Evolutionary conservation across 441 rosid species (phyloP).

Genomic region (Arabidopsis lyrata): DNA sequence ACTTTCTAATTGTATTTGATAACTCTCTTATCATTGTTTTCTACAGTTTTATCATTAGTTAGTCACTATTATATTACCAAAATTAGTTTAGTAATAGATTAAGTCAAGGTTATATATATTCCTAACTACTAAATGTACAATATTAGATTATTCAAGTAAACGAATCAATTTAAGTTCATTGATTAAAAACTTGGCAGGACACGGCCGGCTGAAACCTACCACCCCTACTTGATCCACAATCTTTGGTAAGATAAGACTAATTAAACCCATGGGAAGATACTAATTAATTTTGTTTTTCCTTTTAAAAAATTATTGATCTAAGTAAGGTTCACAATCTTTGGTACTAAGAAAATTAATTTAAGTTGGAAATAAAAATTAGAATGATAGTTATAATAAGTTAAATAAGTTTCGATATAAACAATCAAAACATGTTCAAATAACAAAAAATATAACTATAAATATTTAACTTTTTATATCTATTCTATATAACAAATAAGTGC

Average conservation of each 20-base stretch:
- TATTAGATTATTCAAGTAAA: conserved; percentile 17
- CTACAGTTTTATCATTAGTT: conserved; percentile 5
- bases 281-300: neutral
- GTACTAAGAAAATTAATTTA: neutral
- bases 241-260: neutral
- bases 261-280: neutral
- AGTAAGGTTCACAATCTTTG: neutral
- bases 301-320: neutral
- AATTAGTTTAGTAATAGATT: conserved; percentile 24
- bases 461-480: too few species aligned
- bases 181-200: conserved; percentile 12
- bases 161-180: conserved; percentile 17
- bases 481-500: neutral
- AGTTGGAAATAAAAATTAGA: neutral
- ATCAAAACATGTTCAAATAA: neutral
- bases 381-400: neutral
- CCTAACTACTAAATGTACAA: conserved; percentile 13
- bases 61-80: conserved; percentile 10
- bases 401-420: too few species aligned
- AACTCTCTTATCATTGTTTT: conserved; percentile 32
- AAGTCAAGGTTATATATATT: conserved; percentile 33
- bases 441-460: neutral
- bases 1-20: conserved; percentile 33
- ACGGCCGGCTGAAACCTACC: conserved; percentile 30
- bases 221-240: conserved; percentile 22